Percentiles rank a stretch among this genome's conserved stretches.
Evolutionary conservation across 257 asterid species (phyloP).

Genomic region (Solanum sejunctum): DNA sequence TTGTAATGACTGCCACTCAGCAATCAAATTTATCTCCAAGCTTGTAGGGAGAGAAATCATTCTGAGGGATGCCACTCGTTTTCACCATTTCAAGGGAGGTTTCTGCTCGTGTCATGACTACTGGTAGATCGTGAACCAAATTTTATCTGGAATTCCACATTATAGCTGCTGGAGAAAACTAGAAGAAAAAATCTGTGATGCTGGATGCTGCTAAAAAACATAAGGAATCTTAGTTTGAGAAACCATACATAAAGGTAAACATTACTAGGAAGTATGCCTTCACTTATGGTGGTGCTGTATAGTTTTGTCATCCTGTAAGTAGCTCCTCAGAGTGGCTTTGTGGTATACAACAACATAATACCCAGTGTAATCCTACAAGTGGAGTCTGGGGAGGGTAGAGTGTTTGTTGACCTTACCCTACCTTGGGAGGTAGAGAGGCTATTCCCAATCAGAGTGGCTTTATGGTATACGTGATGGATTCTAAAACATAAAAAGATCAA

Average conservation of each 20-base stretch:
- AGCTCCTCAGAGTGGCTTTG: not conserved
- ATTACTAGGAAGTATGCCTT: not conserved
- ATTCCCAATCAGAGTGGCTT: not conserved
- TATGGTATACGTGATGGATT: not conserved
- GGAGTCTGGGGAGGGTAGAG: not conserved
- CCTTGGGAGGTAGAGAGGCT: not conserved
- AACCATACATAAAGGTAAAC: not conserved
- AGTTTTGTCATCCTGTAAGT: not conserved
- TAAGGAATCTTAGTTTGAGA: not conserved
- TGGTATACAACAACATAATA: not conserved
- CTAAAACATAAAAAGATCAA: not conserved
- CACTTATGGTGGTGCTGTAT: not conserved
- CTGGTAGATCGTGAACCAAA: not conserved
- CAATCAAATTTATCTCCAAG: conserved; percentile 58
- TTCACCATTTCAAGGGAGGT: conserved; percentile 75
- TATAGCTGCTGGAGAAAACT: not conserved
- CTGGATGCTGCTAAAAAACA: not conserved
- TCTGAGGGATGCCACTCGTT: conserved; percentile 69
- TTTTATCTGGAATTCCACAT: not conserved
- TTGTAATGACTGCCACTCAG: conserved; percentile 79
- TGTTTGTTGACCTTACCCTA: not conserved
- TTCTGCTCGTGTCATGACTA: conserved; percentile 43
- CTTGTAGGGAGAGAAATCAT: conserved; percentile 54
- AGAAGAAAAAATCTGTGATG: not conserved
- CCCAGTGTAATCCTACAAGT: not conserved